These are phyloP conservation scores for Penicillium pancosmium DNA, from an alignment of 495 filamentous ascomycete genomes.

Conservation along the genomic window DNA sequence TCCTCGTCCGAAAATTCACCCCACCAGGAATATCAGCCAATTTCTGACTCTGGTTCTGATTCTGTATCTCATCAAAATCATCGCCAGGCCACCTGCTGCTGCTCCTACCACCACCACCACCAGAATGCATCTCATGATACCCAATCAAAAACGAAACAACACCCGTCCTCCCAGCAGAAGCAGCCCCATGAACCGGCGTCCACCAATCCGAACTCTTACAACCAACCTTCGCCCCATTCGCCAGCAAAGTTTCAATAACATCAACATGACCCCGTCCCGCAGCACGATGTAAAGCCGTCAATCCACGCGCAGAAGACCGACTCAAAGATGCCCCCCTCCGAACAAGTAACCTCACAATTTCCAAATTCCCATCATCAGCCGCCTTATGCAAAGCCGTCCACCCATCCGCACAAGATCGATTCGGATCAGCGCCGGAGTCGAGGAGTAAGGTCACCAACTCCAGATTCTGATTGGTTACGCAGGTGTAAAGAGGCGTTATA, in stretches of 20 bases:
- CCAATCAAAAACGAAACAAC: not conserved
- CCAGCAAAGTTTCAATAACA: not conserved
- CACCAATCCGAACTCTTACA: not conserved
- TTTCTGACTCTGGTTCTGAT: no score
- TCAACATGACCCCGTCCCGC: not conserved
- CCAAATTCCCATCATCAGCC: not conserved
- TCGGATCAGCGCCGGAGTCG: not conserved
- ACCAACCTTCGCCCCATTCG: not conserved
- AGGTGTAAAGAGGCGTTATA: not conserved
- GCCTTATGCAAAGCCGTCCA: conserved; percentile 1
- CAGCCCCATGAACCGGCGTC: conserved; percentile 1
- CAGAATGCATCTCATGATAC: not conserved
- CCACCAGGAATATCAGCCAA: not conserved
- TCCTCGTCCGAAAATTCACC: not conserved
- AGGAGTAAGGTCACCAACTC: not conserved
- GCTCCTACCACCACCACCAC: not conserved
- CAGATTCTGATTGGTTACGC: not conserved
- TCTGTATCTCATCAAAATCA: not conserved
- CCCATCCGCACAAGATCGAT: not conserved
- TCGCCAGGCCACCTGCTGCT: not conserved
- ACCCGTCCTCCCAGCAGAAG: not conserved
- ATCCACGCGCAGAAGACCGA: not conserved
- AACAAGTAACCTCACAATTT: not conserved
- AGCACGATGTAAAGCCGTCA: not conserved
- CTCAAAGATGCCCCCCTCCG: not conserved